Conservation (phyloP, 208 protist genomes). For the Balamuthia mandrillaris region DNA sequence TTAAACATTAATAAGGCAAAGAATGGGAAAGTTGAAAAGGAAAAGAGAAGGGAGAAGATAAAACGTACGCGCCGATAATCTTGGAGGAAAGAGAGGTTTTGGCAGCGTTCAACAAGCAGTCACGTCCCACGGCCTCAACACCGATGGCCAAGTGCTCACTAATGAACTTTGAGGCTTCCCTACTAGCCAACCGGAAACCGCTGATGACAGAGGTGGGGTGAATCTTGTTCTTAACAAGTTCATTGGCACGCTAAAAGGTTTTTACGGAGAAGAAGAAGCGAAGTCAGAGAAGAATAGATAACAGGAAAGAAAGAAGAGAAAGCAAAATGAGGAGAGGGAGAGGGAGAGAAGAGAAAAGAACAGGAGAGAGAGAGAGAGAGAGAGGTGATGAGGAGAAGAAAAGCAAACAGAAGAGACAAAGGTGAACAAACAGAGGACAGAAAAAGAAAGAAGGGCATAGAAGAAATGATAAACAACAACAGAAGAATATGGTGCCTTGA, state of each 20-base stretch:
- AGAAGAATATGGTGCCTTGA: too few species aligned
- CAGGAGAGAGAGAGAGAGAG: not conserved
- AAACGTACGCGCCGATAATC: conserved; percentile 81
- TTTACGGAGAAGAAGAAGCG: too few species aligned
- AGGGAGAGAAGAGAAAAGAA: not conserved
- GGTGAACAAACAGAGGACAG: too few species aligned
- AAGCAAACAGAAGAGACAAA: too few species aligned
- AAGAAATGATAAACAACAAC: too few species aligned
- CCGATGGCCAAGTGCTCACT: conserved; percentile 78
- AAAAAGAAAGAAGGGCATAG: too few species aligned
- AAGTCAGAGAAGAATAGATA: too few species aligned
- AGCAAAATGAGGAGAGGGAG: not conserved
- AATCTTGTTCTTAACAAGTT: conserved; percentile 92
- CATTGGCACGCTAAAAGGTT: conserved; percentile 88
- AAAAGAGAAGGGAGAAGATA: not conserved
- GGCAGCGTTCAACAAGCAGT: conserved; percentile 93
- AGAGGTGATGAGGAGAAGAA: too few species aligned
- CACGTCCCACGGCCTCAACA: conserved; percentile 84
- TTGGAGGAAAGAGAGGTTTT: conserved; percentile 99
- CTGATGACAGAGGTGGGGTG: conserved; percentile 98
- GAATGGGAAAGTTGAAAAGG: too few species aligned
- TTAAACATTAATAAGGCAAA: too few species aligned
- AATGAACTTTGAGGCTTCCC: conserved; percentile 93
- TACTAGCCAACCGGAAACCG: conserved; percentile 95
- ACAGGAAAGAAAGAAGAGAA: too few species aligned